phyloP scores from a whole-genome alignment of 495 filamentous ascomycete species.

The Hypoxylon rickii region DNA sequence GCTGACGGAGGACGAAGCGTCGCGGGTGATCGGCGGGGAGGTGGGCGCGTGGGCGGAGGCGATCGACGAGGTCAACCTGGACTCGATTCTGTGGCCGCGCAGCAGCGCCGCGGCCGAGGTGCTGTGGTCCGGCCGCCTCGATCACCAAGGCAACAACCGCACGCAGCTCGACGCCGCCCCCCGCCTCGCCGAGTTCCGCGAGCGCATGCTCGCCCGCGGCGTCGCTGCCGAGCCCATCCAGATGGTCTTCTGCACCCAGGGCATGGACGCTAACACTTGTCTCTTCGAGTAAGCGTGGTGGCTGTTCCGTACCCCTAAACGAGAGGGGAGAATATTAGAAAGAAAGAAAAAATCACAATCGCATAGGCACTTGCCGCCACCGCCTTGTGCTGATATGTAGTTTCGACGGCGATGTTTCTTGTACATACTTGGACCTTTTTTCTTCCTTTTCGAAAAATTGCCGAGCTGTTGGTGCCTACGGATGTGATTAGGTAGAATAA shows the following conservation, averaged over 20 bases:
- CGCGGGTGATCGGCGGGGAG: constrained; percentile 77
- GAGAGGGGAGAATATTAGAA: too few species aligned
- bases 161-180: constrained; percentile 67
- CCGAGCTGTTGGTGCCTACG: not conserved
- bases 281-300: constrained; percentile 19
- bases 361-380: constrained; percentile 4
- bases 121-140: constrained; percentile 70
- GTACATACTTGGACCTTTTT: constrained; percentile 15
- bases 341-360: not conserved
- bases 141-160: constrained; percentile 63
- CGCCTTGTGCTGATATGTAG: not conserved
- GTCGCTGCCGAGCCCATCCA: constrained; percentile 62
- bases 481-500: not conserved
- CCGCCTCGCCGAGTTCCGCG: constrained; percentile 70
- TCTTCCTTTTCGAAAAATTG: too few species aligned
- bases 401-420: constrained; percentile 15
- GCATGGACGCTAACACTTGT: constrained; percentile 43
- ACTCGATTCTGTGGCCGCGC: constrained; percentile 77
- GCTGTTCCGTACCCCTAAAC: too few species aligned
- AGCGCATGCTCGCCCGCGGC: constrained; percentile 69
- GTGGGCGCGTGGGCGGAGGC: constrained; percentile 79
- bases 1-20: constrained; percentile 58
- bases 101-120: constrained; percentile 73
- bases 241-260: constrained; percentile 59
- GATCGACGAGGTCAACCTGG: constrained; percentile 70